Conservation (phyloP, 2,329 filamentous ascomycete species). For the Tolypocladium endophyticum region DNA sequence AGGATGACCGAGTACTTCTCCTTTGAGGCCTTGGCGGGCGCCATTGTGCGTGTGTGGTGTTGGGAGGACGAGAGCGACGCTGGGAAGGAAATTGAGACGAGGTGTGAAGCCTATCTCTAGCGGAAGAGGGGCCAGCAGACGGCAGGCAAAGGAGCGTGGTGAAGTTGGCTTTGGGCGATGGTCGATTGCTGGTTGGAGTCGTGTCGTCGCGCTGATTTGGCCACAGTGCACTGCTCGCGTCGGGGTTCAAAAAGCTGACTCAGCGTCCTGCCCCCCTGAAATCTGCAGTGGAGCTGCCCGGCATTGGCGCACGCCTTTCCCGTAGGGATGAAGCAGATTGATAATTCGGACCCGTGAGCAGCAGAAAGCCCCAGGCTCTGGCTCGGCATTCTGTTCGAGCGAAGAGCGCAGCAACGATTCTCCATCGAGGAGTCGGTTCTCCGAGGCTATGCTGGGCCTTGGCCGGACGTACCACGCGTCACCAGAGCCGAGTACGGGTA, state of each 20-base stretch:
- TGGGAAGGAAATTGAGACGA: neutral
- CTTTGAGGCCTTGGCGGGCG: constrained; percentile 28
- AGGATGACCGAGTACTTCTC: constrained; percentile 96
- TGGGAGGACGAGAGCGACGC: neutral
- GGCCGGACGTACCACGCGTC: too few species aligned
- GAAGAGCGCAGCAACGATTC: neutral
- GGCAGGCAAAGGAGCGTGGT: constrained; percentile 15
- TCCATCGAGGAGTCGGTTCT: too few species aligned
- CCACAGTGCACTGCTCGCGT: neutral
- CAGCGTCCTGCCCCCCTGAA: neutral
- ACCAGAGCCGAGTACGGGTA: too few species aligned
- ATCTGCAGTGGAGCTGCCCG: neutral
- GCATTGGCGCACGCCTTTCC: neutral
- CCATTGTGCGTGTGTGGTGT: constrained; percentile 28
- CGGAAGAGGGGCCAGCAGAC: neutral
- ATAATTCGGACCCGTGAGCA: neutral
- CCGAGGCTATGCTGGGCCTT: too few species aligned
- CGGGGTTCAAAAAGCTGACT: neutral
- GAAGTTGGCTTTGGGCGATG: constrained; percentile 8
- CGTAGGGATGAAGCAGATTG: neutral
- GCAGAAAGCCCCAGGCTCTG: neutral
- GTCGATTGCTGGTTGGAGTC: neutral
- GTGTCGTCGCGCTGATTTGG: neutral
- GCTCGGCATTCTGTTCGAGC: neutral
- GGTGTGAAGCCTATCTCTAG: neutral